Evolutionary conservation across 2,329 filamentous ascomycete species (phyloP), one percentile per base, ranked within the genome.

Genomic region (Pleomassaria siparia): DNA sequence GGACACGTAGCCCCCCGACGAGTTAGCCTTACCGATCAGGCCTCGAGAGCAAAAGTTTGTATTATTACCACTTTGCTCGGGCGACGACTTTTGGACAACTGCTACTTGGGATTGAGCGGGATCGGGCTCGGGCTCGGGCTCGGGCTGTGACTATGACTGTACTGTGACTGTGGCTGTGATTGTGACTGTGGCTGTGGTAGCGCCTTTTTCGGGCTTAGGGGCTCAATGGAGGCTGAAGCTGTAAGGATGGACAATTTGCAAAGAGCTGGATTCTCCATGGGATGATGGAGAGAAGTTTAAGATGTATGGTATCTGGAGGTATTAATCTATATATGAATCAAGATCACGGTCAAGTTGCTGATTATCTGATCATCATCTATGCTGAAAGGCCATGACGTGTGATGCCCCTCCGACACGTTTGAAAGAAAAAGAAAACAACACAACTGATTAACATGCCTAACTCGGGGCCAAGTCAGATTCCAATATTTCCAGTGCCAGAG

Each of bases 81-180:
- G 42, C 12, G 15, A 33, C 8, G 26, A n/a, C 22, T 28, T 43
- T 33, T 7, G 28, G 4, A 20, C 45, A n/a, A n/a, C n/a, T n/a
- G n/a, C n/a, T 43, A 37, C 43, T 44, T 46, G 40, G 41, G 41
- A 43, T 50, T 43, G 35, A 50, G 40, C n/a, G n/a, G 50, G 40
- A 42, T 40, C n/a, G 35, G 22, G 16, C 13, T 26, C 25, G 42
- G 22, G 37, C 7, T 16, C 2, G 25, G 20, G 48, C 47, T 44
- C 40, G 53, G 12, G 54, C 13, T 26, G 39, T 15, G 39, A 15
- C 39, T 41, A 24, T 28, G 39, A 24, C 39, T 41, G 39, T 28
- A n/a, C n/a, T n/a, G n/a, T n/a, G 39, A 15, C 39, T 41, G 39
- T 28, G 39, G 39, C 39, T 41, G 39, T 28, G 63, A 13, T 20